Evolutionary conservation across 208 protist species (phyloP).

Genomic region (Leishmania braziliensis): DNA sequence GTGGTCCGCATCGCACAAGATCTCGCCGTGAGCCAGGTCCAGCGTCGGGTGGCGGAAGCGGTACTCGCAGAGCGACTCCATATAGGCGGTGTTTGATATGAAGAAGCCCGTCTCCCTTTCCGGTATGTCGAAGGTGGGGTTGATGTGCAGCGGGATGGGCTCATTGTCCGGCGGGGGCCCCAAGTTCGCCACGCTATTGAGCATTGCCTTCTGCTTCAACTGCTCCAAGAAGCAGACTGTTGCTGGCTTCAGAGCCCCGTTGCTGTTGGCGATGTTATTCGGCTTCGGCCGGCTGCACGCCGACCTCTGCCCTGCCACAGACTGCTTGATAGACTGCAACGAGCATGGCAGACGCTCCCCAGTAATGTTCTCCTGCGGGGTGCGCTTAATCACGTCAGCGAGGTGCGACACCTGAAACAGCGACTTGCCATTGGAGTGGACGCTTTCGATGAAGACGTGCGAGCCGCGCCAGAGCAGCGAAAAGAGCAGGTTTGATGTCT

Average conservation of each 20-base stretch:
- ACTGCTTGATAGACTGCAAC: slow-evolving; percentile 7
- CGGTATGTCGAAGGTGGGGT: neutral
- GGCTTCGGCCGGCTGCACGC: neutral
- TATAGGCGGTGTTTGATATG: slow-evolving; percentile 19
- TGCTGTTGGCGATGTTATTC: neutral
- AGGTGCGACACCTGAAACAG: slow-evolving; percentile 23
- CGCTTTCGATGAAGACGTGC: slow-evolving; percentile 17
- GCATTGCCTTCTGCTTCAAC: neutral
- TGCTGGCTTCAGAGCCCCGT: neutral
- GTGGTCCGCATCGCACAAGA: neutral
- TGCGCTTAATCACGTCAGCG: slow-evolving; percentile 12
- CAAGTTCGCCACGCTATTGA: neutral
- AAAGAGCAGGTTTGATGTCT: slow-evolving; percentile 33
- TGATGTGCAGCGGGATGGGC: neutral
- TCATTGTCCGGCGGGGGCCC: neutral
- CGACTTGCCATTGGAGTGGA: slow-evolving; percentile 3
- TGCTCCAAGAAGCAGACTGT: neutral
- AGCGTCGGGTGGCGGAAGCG: slow-evolving; percentile 35
- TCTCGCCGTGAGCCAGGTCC: slow-evolving; percentile 23
- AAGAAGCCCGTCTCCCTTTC: slow-evolving; percentile 9
- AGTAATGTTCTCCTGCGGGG: slow-evolving; percentile 32
- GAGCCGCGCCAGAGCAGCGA: slow-evolving; percentile 42
- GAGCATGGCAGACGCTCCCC: slow-evolving; percentile 29
- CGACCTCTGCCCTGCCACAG: slow-evolving; percentile 1
- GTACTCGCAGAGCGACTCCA: slow-evolving; percentile 39